Evolutionary conservation across 106 monocot species (phyloP).

Genomic region (Dioscorea alata): DNA sequence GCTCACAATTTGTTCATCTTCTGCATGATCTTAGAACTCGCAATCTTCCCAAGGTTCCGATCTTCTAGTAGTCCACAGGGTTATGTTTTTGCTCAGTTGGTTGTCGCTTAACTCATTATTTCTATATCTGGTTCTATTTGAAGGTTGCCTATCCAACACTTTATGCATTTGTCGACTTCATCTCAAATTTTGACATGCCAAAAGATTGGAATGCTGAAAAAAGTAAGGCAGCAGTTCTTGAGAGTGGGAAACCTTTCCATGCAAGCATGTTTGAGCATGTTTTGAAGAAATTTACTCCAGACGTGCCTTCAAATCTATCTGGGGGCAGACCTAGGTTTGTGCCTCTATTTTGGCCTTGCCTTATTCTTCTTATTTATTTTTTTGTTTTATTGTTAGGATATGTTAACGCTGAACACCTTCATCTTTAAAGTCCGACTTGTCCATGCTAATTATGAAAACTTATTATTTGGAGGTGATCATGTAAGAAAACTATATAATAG

Average conservation of each 20-base stretch:
- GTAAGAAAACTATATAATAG: too few species aligned
- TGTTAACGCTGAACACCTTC: too few species aligned
- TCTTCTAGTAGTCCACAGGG: background rate
- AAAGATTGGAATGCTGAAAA: slow-evolving; percentile 34
- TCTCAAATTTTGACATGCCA: slow-evolving; percentile 66
- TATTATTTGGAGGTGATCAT: too few species aligned
- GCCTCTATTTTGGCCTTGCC: background rate
- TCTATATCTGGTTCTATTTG: slow-evolving; percentile 16
- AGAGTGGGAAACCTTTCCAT: slow-evolving; percentile 58
- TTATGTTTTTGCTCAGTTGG: background rate
- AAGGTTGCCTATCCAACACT: slow-evolving; percentile 74
- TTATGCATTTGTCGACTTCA: slow-evolving; percentile 77
- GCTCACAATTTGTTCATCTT: slow-evolving; percentile 78
- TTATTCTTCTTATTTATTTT: too few species aligned
- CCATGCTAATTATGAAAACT: too few species aligned
- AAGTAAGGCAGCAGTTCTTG: slow-evolving; percentile 23
- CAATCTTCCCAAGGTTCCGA: slow-evolving; percentile 59
- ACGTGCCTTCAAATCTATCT: slow-evolving; percentile 41
- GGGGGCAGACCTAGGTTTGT: slow-evolving; percentile 74
- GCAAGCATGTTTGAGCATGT: slow-evolving; percentile 85
- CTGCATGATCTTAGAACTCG: slow-evolving; percentile 52
- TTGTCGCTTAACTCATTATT: slow-evolving; percentile 7
- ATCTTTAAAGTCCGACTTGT: too few species aligned
- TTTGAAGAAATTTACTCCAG: slow-evolving; percentile 70
- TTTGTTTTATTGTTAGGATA: too few species aligned